Base-by-base conservation (phyloP, 75 land plant genomes). In the Ceratopteris richardii region DNA sequence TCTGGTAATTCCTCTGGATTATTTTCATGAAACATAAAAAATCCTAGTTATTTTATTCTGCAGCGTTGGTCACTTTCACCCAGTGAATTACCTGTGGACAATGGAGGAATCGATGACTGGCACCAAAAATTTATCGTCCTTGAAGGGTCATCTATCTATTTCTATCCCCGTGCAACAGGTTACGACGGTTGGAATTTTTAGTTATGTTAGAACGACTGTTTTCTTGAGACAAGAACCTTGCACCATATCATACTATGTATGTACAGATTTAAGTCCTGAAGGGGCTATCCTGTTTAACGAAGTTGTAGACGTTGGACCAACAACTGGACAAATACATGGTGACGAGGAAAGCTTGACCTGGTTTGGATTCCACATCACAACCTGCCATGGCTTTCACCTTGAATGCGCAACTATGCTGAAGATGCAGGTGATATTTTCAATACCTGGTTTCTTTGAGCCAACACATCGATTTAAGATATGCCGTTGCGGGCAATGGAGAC, bases 71-170 rank as follows among this genome's bases (percentile, higher is more conserved):
- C 77, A 30, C 75, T 89, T 28, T 54, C 88, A 51, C 89, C 95
- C 44, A 89, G 97, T 61, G 97, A 92, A 56, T 93, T 86, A 51
- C 88, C 88, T 30, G 56, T 88, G 25, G 97, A 92, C 64, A 95
- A 92, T 60, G 62, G 59, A 9, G 94, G 88, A 19, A 90, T 92
- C 44, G 86, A 92, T 74, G 97, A 92, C 41, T 92, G 97, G 97
- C 71, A 88, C 33, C 94, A 87, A 7, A 89, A 84, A 30, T 92
- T 92, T 72, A 63, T 80, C 27, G 97, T 92, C 14, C 76, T 92
- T 47, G 96, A 90, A 21, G 93, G 93, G 17, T 59, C 82, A 33
- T 78, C 86, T 26, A 70, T 92, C 20, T 85, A 65, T 50, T 85
- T 88, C 62, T 92, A 75, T 68, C 64, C 80, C 9, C 65, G 50